A percentile compares a stretch with the other conserved stretches of the same genome.
Conservation (phyloP, 768 basidiomycete species). For the Tremella yokohamensis region DNA sequence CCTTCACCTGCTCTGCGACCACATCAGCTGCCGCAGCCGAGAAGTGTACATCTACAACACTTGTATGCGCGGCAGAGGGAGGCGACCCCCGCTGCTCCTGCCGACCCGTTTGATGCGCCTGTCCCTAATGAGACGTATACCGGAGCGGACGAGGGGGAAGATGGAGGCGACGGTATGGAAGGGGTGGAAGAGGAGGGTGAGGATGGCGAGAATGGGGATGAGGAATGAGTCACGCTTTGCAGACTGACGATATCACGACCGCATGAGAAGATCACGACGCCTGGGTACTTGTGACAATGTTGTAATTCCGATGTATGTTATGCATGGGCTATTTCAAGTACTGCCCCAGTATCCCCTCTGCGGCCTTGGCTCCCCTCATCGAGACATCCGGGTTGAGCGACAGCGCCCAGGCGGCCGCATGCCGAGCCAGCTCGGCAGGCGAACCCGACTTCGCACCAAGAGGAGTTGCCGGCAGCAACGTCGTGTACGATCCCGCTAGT, state of each 20-base stretch:
- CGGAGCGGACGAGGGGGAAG: slow-evolving; percentile 17
- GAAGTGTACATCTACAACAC: slow-evolving; percentile 33
- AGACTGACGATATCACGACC: too few species aligned
- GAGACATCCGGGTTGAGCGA: slow-evolving; percentile 11
- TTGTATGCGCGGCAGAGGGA: slow-evolving; percentile 32
- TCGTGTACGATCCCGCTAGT: slow-evolving; percentile 27
- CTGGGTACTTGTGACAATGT: too few species aligned
- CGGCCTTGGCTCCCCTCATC: slow-evolving; percentile 9
- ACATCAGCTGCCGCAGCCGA: slow-evolving; percentile 14
- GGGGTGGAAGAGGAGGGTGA: slow-evolving; percentile 6
- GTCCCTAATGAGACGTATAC: slow-evolving; percentile 44
- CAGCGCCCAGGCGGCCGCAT: slow-evolving; percentile 9
- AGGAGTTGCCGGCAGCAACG: slow-evolving; percentile 11
- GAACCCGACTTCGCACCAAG: slow-evolving; percentile 1
- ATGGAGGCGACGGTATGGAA: slow-evolving; percentile 5
- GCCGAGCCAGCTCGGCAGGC: slow-evolving; percentile 8
- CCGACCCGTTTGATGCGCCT: slow-evolving; percentile 43
- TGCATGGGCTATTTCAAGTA: slow-evolving; percentile 7
- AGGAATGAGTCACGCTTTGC: too few species aligned
- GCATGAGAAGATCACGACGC: too few species aligned
- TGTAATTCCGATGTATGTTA: too few species aligned
- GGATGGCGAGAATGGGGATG: slow-evolving; percentile 7
- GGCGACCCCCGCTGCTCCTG: slow-evolving; percentile 18
- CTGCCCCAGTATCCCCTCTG: slow-evolving; percentile 10
- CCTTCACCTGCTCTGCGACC: slow-evolving; percentile 41